These are phyloP conservation scores for Clarireedia monteithiana DNA, from an alignment of 2,329 filamentous ascomycete species.

Conservation along the genomic window DNA sequence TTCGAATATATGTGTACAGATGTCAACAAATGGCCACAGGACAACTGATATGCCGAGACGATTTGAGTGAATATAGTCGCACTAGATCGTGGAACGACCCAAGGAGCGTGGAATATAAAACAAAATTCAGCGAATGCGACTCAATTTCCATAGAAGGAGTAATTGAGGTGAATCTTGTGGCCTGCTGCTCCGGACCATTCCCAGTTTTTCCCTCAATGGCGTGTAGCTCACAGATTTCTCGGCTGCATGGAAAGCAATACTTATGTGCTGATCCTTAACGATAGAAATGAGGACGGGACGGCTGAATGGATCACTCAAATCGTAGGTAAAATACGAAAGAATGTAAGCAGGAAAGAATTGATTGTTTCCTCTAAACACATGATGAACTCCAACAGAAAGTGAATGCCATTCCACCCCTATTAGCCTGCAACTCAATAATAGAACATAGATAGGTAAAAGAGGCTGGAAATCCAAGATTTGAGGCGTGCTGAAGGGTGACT, in stretches of 20 bases:
- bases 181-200: neutral
- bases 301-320: neutral
- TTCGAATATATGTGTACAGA: neutral
- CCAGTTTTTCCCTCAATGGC: neutral
- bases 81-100: neutral
- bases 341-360: conserved; percentile 4
- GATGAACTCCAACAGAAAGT: conserved; percentile 2
- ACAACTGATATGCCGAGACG: neutral
- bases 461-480: conserved; percentile 4
- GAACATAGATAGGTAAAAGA: neutral
- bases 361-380: conserved; percentile 6
- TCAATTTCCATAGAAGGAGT: neutral
- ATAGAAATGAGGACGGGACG: neutral
- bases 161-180: neutral
- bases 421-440: neutral
- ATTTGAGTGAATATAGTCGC: neutral
- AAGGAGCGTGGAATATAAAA: neutral
- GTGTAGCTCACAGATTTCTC: neutral
- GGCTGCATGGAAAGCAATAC: conserved; percentile 8
- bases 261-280: conserved; percentile 7
- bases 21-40: neutral
- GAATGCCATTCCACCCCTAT: conserved; percentile 3
- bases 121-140: neutral
- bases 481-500: conserved; percentile 3
- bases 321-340: neutral